phyloP scores from a whole-genome alignment of 352 stramenopile species.

The Phytophthora palmivora region DNA sequence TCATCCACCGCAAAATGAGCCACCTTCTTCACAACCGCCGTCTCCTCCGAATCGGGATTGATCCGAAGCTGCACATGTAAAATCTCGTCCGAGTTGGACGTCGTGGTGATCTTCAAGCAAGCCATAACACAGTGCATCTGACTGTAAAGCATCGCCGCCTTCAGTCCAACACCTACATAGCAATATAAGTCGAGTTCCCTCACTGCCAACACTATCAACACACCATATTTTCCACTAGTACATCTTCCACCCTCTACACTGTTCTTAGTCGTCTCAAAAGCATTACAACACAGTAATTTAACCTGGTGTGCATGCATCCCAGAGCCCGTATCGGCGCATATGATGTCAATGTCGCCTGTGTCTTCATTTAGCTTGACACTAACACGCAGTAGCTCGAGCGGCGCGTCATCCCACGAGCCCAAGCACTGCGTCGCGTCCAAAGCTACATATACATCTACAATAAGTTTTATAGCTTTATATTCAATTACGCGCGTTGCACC shows the following conservation, averaged over 20 bases:
- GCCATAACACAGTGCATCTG: conserved; percentile 50
- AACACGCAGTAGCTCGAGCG: conserved; percentile 57
- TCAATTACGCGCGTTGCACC: conserved; percentile 31
- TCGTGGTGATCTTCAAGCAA: conserved; percentile 72
- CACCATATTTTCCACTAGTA: conserved; percentile 75
- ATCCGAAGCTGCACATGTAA: conserved; percentile 78
- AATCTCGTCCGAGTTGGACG: conserved; percentile 63
- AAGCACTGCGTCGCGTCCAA: conserved; percentile 64
- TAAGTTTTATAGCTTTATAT: background rate
- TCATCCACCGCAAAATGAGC: conserved; percentile 68
- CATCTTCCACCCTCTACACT: background rate
- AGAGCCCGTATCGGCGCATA: conserved; percentile 81
- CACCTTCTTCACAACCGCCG: conserved; percentile 65
- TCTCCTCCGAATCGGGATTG: conserved; percentile 62
- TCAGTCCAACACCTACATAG: conserved; percentile 68
- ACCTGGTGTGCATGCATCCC: conserved; percentile 75
- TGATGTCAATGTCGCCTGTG: conserved; percentile 55
- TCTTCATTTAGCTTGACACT: conserved; percentile 36
- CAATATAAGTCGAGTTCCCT: too few relatives aligned
- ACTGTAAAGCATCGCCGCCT: conserved; percentile 79
- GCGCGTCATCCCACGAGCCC: conserved; percentile 29
- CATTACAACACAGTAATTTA: conserved; percentile 65
- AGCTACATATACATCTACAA: conserved; percentile 35
- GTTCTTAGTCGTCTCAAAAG: conserved; percentile 76
- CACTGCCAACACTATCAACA: background rate